Conservation (phyloP, 805 yeast species). For the Cyberlindnera mycetangii region DNA sequence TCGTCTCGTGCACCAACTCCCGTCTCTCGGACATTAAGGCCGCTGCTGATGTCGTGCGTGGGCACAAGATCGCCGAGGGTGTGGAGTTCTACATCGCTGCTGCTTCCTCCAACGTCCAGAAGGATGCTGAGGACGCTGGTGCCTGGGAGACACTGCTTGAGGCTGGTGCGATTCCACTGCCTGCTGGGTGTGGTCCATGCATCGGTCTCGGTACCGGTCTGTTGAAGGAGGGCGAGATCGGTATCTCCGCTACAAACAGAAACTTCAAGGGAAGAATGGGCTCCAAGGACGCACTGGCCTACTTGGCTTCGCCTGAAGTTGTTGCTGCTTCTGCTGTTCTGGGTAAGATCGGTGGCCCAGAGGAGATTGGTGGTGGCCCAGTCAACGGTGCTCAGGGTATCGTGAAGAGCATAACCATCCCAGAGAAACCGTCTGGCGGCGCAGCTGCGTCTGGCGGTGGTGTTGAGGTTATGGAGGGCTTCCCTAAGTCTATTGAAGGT, state of each 20-base stretch:
- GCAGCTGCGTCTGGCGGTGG: constrained; percentile 34
- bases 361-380: constrained; percentile 67
- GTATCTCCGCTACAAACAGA: constrained; percentile 97
- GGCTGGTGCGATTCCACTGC: constrained; percentile 93
- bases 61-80: constrained; percentile 79
- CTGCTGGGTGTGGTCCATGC: constrained; percentile 99
- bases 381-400: constrained; percentile 49
- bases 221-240: constrained; percentile 93
- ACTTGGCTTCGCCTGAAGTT: constrained; percentile 94
- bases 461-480: constrained; percentile 82
- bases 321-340: constrained; percentile 98
- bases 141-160: constrained; percentile 88
- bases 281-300: constrained; percentile 91
- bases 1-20: constrained; percentile 97
- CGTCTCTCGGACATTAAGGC: constrained; percentile 89
- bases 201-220: constrained; percentile 96
- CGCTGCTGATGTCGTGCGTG: constrained; percentile 83
- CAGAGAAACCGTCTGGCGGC: constrained; percentile 24
- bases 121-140: constrained; percentile 86
- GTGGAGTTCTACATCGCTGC: constrained; percentile 98
- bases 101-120: constrained; percentile 90
- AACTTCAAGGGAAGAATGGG: constrained; percentile 99
- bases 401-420: constrained; percentile 35
- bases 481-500: constrained; percentile 86
- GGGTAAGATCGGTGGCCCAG: constrained; percentile 92